Percentiles rank a stretch among this genome's conserved stretches.
Conservation (phyloP, 2,329 filamentous ascomycete species). For the Penicillium sp. region DNA sequence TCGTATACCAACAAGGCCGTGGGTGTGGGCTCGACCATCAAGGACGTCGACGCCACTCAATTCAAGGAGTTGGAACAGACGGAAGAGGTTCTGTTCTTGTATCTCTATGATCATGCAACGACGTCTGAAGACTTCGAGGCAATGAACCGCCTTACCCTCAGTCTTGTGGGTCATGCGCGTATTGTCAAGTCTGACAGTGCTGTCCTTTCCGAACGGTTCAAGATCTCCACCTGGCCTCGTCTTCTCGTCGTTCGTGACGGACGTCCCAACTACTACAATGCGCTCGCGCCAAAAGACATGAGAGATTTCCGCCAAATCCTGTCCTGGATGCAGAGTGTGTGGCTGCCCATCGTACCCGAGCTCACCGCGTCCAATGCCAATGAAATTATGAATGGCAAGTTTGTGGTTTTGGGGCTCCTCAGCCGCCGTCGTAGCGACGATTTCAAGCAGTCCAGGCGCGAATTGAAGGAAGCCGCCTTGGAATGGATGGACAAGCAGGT, state of each 20-base stretch:
- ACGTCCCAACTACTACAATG: slow-evolving; percentile 83
- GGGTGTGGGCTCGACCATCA: slow-evolving; percentile 69
- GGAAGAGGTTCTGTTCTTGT: slow-evolving; percentile 93
- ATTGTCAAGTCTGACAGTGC: slow-evolving; percentile 86
- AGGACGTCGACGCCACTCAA: slow-evolving; percentile 70
- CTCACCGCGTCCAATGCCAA: slow-evolving; percentile 84
- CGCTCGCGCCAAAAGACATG: slow-evolving; percentile 85
- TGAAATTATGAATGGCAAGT: slow-evolving; percentile 91
- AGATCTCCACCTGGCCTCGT: slow-evolving; percentile 95
- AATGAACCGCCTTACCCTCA: slow-evolving; percentile 79
- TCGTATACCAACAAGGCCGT: slow-evolving; percentile 83
- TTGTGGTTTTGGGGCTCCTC: slow-evolving; percentile 89
- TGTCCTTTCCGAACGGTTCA: slow-evolving; percentile 74
- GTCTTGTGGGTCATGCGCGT: slow-evolving; percentile 84
- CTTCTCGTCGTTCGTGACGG: slow-evolving; percentile 85
- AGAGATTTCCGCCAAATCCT: slow-evolving; percentile 76
- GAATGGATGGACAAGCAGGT: slow-evolving; percentile 99
- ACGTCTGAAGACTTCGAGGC: slow-evolving; percentile 88
- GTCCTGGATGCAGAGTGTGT: slow-evolving; percentile 92
- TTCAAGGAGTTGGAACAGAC: slow-evolving; percentile 85
- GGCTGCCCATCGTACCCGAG: slow-evolving; percentile 93
- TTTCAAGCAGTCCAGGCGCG: slow-evolving; percentile 72
- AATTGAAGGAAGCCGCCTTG: slow-evolving; percentile 90
- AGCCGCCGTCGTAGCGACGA: slow-evolving; percentile 74
- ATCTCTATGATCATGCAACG: slow-evolving; percentile 96